These are phyloP conservation scores for Venturia asperata DNA, from an alignment of 2,329 filamentous ascomycete species.

Conservation along the genomic window DNA sequence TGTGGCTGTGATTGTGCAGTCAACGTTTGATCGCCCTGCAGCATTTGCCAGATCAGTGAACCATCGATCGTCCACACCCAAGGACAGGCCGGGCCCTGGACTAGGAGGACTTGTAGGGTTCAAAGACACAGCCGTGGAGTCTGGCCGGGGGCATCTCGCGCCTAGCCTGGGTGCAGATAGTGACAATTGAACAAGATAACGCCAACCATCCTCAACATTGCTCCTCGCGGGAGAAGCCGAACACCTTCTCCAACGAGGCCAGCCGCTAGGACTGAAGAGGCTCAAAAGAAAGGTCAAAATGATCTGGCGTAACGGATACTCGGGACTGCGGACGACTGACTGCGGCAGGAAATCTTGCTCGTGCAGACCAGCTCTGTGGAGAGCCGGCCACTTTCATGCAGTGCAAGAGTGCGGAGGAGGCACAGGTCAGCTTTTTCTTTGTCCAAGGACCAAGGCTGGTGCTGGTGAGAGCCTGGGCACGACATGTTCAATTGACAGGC, in stretches of 20 bases:
- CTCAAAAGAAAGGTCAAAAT: not conserved
- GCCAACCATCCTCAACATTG: no score
- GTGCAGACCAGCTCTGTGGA: not conserved
- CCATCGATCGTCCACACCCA: not conserved
- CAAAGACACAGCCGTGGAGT: not conserved
- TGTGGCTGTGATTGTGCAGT: not conserved
- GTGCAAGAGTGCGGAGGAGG: not conserved
- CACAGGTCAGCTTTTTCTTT: not conserved
- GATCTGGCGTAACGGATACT: not conserved
- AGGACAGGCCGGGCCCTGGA: no score
- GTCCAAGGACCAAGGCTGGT: no score
- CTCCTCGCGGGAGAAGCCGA: not conserved
- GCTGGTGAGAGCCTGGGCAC: not conserved
- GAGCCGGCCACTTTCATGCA: not conserved
- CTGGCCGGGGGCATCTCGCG: not conserved
- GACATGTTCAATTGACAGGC: not conserved
- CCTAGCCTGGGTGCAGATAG: not conserved
- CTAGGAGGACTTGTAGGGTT: not conserved
- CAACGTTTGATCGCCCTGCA: not conserved
- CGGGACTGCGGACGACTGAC: not conserved
- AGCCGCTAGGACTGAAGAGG: not conserved
- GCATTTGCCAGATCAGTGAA: not conserved
- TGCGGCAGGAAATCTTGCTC: not conserved
- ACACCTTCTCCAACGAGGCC: not conserved
- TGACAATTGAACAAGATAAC: not conserved